Percentiles rank a stretch among this genome's conserved stretches.
Evolutionary conservation across 441 rosid species (phyloP).

Genomic region (Brassica balearica): DNA sequence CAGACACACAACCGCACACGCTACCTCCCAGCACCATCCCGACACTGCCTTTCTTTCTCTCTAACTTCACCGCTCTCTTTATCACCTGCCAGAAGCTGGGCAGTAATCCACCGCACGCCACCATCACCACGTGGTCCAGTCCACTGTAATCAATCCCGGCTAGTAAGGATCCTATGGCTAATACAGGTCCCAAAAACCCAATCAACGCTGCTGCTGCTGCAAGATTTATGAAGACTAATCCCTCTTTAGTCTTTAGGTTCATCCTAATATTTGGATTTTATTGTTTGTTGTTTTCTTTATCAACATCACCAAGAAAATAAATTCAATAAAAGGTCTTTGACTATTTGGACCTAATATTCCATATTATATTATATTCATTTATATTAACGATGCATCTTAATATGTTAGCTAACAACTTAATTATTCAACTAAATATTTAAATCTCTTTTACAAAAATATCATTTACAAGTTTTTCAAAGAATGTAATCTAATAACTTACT

Average conservation of each 20-base stretch:
- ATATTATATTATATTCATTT: background rate
- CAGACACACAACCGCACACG: constrained; percentile 77
- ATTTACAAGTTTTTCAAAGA: background rate
- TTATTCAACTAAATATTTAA: background rate
- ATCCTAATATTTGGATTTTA: constrained; percentile 30
- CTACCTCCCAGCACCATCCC: constrained; percentile 73
- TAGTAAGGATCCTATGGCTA: too few relatives aligned
- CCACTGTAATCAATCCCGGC: constrained; percentile 91
- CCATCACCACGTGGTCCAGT: constrained; percentile 88
- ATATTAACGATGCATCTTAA: too few relatives aligned
- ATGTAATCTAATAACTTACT: background rate
- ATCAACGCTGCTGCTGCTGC: constrained; percentile 70
- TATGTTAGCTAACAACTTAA: background rate
- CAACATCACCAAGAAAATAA: background rate
- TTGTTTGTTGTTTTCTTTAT: constrained; percentile 24
- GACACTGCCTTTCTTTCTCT: constrained; percentile 57
- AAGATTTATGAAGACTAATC: constrained; percentile 42
- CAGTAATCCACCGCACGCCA: constrained; percentile 65
- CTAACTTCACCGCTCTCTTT: constrained; percentile 67
- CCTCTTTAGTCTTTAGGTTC: constrained; percentile 33
- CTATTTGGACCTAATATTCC: background rate
- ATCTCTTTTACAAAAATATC: background rate
- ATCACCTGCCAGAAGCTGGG: constrained; percentile 73
- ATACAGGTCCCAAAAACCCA: constrained; percentile 90
- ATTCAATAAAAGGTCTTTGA: too few relatives aligned